These are phyloP conservation scores for Oryza australiensis DNA, from an alignment of 176 grass and related monocot species.

Conservation along the genomic window DNA sequence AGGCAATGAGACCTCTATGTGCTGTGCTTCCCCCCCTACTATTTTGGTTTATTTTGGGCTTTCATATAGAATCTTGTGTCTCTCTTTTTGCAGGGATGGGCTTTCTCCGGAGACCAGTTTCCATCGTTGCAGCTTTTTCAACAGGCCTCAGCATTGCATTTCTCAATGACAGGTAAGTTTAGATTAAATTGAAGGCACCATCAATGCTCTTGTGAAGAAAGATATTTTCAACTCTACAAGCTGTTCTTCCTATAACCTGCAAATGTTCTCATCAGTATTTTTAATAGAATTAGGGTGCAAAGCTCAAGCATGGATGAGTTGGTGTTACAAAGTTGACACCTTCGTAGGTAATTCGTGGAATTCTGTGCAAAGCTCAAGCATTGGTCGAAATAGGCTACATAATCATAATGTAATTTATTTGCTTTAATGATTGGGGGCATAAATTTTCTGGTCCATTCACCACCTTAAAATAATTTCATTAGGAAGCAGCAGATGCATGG, in stretches of 20 bases:
- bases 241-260: neutral
- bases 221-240: neutral
- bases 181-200: neutral
- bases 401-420: neutral
- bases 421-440: neutral
- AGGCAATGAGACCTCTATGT: conserved; percentile 32
- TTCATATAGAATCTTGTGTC: neutral
- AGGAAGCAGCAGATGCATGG: neutral
- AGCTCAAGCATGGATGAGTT: neutral
- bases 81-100: conserved; percentile 46
- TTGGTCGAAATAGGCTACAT: neutral
- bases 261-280: neutral
- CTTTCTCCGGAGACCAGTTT: conserved; percentile 66
- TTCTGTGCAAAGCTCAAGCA: neutral
- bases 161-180: conserved; percentile 65
- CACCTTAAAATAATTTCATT: neutral
- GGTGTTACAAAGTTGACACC: neutral
- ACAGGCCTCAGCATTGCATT: conserved; percentile 59
- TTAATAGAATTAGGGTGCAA: neutral
- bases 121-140: conserved; percentile 55
- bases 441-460: neutral
- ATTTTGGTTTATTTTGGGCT: neutral
- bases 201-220: neutral
- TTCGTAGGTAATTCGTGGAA: neutral
- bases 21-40: conserved; percentile 10